Conservation (phyloP, 176 grass and related monocot species). For the sorghum (Sorghum bicolor) region DNA sequence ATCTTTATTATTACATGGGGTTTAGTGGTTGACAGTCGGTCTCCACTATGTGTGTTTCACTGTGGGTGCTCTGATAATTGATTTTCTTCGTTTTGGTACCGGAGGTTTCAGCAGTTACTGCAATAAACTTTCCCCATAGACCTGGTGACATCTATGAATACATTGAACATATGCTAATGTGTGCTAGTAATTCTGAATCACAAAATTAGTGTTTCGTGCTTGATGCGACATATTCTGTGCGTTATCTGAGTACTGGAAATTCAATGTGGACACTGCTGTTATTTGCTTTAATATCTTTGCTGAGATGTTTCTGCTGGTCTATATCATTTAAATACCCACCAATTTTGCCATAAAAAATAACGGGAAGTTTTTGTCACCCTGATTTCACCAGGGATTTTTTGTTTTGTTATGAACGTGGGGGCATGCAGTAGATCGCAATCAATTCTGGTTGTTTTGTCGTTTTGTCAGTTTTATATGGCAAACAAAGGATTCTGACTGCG, state of each 20-base stretch:
- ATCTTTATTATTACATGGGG: neutral
- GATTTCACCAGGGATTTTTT: neutral
- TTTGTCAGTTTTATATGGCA: neutral
- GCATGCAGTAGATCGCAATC: neutral
- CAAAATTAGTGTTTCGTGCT: neutral
- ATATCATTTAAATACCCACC: neutral
- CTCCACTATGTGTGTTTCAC: slow-evolving; percentile 11
- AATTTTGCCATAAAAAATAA: neutral
- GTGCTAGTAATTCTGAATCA: neutral
- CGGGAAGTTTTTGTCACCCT: neutral
- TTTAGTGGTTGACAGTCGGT: slow-evolving; percentile 8
- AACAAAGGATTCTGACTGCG: neutral
- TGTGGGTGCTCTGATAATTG: slow-evolving; percentile 17
- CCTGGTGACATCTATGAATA: slow-evolving; percentile 22
- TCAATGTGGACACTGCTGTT: neutral
- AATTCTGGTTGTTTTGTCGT: neutral
- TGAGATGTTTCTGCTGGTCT: neutral
- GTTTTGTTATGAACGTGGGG: neutral
- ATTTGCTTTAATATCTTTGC: slow-evolving; percentile 3
- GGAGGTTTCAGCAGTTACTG: neutral
- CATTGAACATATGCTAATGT: neutral
- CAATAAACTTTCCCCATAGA: slow-evolving; percentile 1
- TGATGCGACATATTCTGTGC: neutral
- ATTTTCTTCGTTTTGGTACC: slow-evolving; percentile 16
- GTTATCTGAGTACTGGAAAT: neutral